phyloP scores from a whole-genome alignment of 345 rosid species.

The Xanthoceras sorbifolium region DNA sequence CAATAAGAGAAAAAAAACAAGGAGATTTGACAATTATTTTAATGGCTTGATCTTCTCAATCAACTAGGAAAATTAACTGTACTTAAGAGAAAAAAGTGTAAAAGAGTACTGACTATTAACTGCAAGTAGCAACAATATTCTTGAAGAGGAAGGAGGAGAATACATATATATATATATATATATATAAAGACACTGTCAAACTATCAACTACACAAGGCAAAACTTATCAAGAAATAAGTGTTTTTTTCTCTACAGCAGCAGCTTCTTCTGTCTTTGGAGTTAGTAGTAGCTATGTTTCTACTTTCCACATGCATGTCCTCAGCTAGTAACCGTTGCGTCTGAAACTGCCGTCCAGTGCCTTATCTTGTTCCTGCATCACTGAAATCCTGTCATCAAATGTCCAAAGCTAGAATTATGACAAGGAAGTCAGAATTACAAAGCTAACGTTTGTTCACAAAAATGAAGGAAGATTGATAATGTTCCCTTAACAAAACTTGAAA shows the following conservation, averaged over 20 bases:
- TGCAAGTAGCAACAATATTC: constrained; percentile 3
- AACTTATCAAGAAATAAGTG: background rate
- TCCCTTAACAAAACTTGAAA: background rate
- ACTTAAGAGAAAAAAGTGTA: background rate
- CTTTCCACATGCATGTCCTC: constrained; percentile 48
- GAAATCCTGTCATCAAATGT: constrained; percentile 12
- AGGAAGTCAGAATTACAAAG: constrained; percentile 2
- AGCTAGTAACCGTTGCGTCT: constrained; percentile 47
- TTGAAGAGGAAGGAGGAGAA: background rate
- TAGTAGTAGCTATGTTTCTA: constrained; percentile 14
- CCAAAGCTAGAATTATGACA: background rate
- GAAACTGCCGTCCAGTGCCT: constrained; percentile 44
- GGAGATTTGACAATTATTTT: constrained; percentile 2
- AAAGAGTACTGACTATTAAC: constrained; percentile 8
- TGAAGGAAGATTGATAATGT: background rate
- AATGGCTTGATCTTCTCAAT: constrained; percentile 9
- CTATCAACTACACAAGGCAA: constrained; percentile 10
- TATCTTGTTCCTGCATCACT: constrained; percentile 51
- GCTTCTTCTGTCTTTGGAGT: constrained; percentile 6
- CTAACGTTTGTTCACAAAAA: background rate
- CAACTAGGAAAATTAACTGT: constrained; percentile 7
- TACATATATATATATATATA: background rate
- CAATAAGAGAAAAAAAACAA: background rate
- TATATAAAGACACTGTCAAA: background rate
- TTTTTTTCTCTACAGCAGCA: background rate